Evolutionary conservation across 2,329 filamentous ascomycete species (phyloP).

Genomic region (Onygenales sp.): DNA sequence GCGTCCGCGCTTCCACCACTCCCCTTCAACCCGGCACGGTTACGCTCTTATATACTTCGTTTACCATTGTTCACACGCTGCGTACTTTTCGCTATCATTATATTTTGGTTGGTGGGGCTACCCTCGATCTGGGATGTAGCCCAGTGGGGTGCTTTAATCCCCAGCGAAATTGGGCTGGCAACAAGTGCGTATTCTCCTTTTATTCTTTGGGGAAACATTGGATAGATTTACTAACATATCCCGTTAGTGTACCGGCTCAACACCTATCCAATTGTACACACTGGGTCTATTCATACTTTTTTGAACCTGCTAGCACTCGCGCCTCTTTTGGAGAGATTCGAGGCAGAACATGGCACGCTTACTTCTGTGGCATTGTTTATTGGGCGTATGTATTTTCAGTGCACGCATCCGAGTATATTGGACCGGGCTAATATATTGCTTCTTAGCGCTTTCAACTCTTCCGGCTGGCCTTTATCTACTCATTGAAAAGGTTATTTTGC

Average conservation of each 20-base stretch:
- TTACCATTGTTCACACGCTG: constrained; percentile 80
- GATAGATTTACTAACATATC: constrained; percentile 1
- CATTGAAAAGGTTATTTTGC: constrained; percentile 63
- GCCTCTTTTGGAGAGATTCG: constrained; percentile 88
- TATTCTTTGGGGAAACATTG: neutral
- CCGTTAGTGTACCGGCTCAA: constrained; percentile 77
- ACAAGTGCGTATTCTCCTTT: constrained; percentile 49
- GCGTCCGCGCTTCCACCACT: constrained; percentile 41
- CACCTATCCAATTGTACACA: constrained; percentile 81
- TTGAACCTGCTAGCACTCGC: constrained; percentile 72
- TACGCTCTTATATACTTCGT: constrained; percentile 72
- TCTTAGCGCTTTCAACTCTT: constrained; percentile 64
- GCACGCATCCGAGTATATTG: neutral
- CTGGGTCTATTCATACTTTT: constrained; percentile 68
- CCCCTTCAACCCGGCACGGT: constrained; percentile 60
- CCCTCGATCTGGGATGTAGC: constrained; percentile 62
- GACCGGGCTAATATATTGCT: constrained; percentile 13
- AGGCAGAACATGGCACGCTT: constrained; percentile 83
- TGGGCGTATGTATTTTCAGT: constrained; percentile 58
- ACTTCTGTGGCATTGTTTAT: constrained; percentile 80
- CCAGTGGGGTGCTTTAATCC: constrained; percentile 71
- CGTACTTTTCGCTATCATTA: constrained; percentile 56
- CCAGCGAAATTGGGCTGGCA: constrained; percentile 60
- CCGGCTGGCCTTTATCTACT: constrained; percentile 74
- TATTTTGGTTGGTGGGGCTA: constrained; percentile 60